phyloP scores from a whole-genome alignment of 148 eudicot genomes.

The Salicornia ramosissima region DNA sequence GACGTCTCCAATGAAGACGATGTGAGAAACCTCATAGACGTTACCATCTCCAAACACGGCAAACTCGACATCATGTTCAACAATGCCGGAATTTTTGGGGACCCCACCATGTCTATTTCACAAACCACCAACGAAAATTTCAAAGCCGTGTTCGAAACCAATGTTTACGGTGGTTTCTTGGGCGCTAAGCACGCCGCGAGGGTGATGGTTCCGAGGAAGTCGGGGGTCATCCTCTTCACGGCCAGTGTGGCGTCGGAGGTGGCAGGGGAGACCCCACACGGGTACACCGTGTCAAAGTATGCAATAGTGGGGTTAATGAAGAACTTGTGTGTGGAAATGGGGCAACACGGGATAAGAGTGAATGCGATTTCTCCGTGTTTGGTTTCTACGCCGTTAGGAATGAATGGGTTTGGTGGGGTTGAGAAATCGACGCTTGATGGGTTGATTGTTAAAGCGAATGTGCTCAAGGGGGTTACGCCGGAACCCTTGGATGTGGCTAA shows the following conservation, averaged over 20 bases:
- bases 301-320: slow-evolving; percentile 38
- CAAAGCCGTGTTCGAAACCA: slow-evolving; percentile 29
- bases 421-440: slow-evolving; percentile 8
- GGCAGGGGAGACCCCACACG: slow-evolving; percentile 30
- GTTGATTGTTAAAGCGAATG: slow-evolving; percentile 15
- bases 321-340: slow-evolving; percentile 39
- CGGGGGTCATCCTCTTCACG: slow-evolving; percentile 42
- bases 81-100: slow-evolving; percentile 42
- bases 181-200: slow-evolving; percentile 51
- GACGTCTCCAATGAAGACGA: slow-evolving; percentile 33
- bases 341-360: slow-evolving; percentile 40
- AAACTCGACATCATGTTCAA: slow-evolving; percentile 58
- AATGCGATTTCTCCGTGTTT: slow-evolving; percentile 36
- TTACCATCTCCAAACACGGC: slow-evolving; percentile 31
- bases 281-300: slow-evolving; percentile 42
- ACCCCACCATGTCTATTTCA: slow-evolving; percentile 22
- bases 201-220: slow-evolving; percentile 40
- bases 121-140: slow-evolving; percentile 23
- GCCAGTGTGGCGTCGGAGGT: slow-evolving; percentile 32
- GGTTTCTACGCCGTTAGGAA: slow-evolving; percentile 27
- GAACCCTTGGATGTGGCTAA: slow-evolving; percentile 36
- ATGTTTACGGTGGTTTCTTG: slow-evolving; percentile 35
- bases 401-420: slow-evolving; percentile 11
- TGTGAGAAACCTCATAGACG: slow-evolving; percentile 29
- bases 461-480: slow-evolving; percentile 26